phyloP scores from a whole-genome alignment of 148 eudicot genomes.

The Fagopyrum tataricum region DNA sequence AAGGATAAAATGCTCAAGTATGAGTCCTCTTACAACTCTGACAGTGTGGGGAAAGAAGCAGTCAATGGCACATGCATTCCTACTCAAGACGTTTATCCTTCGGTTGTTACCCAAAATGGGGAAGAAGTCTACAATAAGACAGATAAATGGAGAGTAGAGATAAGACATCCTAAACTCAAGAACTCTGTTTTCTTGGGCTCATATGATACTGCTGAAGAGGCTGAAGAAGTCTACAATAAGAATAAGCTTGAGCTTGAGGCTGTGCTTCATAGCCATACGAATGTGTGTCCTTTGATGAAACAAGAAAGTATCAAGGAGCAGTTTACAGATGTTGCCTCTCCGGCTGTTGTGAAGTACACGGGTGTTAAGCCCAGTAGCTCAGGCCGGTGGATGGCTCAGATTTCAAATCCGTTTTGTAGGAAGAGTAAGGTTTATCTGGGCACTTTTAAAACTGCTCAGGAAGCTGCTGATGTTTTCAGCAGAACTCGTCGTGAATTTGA shows the following conservation, averaged over 20 bases:
- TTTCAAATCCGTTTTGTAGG: neutral
- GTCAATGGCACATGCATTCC: neutral
- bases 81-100: neutral
- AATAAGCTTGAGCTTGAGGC: neutral
- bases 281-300: neutral
- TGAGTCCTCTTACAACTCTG: neutral
- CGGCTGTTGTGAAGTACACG: neutral
- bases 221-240: constrained; percentile 6
- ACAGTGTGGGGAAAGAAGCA: neutral
- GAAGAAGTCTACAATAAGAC: too few species aligned
- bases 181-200: neutral
- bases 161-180: constrained; percentile 8
- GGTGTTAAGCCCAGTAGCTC: neutral
- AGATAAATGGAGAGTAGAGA: constrained; percentile 6
- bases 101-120: neutral
- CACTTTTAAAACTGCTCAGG: neutral
- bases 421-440: constrained; percentile 9
- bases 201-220: constrained; percentile 6
- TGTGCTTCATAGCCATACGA: constrained; percentile 3
- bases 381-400: constrained; percentile 4
- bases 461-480: constrained; percentile 6
- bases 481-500: constrained; percentile 1
- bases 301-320: neutral
- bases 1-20: neutral
- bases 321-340: neutral